Evolutionary conservation across 345 rosid species (phyloP).

Genomic region (Euphorbia tirucalli): DNA sequence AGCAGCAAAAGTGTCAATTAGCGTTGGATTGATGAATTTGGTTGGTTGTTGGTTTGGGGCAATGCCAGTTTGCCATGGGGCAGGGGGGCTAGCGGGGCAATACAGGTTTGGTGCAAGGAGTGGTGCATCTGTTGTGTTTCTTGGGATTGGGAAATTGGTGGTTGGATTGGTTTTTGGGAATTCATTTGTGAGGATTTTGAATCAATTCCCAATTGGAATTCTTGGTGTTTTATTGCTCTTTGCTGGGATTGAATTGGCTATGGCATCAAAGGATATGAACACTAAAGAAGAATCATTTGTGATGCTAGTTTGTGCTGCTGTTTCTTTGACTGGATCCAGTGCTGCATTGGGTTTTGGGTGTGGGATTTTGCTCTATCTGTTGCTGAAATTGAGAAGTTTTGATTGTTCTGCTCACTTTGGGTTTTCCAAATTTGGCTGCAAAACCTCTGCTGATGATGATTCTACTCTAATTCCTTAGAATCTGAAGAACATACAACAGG

Average conservation of each 20-base stretch:
- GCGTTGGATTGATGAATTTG: conserved; percentile 78
- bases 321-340: conserved; percentile 84
- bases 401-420: conserved; percentile 33
- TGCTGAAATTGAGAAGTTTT: conserved; percentile 61
- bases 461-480: conserved; percentile 8
- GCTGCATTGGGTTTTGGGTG: conserved; percentile 84
- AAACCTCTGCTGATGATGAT: conserved; percentile 17
- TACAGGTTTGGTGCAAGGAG: conserved; percentile 80
- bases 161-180: conserved; percentile 76
- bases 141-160: conserved; percentile 64
- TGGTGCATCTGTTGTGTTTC: conserved; percentile 64
- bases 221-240: conserved; percentile 80
- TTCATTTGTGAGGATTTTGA: conserved; percentile 70
- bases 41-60: conserved; percentile 94
- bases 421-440: conserved; percentile 5
- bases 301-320: conserved; percentile 68
- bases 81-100: conserved; percentile 90
- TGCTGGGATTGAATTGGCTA: conserved; percentile 53
- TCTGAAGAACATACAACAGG: not conserved
- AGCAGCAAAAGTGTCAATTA: conserved; percentile 61
- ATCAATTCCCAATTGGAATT: conserved; percentile 76
- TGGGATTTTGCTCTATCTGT: conserved; percentile 64
- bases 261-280: conserved; percentile 63
- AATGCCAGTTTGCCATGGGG: conserved; percentile 92
- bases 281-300: conserved; percentile 41